These are phyloP conservation scores for Populus nigra DNA, from an alignment of 345 rosid species.

Conservation along the genomic window DNA sequence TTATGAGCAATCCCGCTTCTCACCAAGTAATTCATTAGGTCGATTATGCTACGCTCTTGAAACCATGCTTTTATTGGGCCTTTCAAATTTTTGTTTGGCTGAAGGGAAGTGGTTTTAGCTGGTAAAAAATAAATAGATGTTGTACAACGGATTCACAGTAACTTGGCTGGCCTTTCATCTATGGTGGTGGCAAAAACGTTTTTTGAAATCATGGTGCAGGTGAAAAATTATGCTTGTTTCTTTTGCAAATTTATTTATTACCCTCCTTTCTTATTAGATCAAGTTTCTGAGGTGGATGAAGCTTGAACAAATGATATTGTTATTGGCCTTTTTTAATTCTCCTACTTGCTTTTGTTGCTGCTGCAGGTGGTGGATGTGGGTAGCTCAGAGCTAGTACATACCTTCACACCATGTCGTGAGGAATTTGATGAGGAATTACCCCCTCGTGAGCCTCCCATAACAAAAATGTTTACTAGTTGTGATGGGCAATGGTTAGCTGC, in stretches of 20 bases:
- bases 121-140: too few species aligned
- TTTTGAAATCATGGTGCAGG: neutral
- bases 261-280: neutral
- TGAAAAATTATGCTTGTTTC: neutral
- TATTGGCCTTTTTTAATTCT: neutral
- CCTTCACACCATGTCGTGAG: constrained; percentile 58
- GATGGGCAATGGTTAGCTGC: constrained; percentile 97
- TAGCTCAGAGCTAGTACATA: constrained; percentile 53
- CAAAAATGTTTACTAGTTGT: constrained; percentile 77
- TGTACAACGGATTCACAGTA: too few species aligned
- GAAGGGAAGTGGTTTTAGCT: too few species aligned
- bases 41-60: too few species aligned
- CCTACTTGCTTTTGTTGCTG: neutral
- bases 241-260: neutral
- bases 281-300: neutral
- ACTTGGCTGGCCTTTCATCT: too few species aligned
- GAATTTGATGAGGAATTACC: constrained; percentile 44
- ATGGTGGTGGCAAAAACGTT: too few species aligned
- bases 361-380: constrained; percentile 62
- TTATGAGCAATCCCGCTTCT: too few species aligned
- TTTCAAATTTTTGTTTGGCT: too few species aligned
- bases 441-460: constrained; percentile 76
- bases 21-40: too few species aligned
- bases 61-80: too few species aligned
- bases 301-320: neutral